Percentiles rank a stretch among this genome's conserved stretches.
Evolutionary conservation across 2,329 filamentous ascomycete species (phyloP).

Genomic region (Laburnicola sp.): DNA sequence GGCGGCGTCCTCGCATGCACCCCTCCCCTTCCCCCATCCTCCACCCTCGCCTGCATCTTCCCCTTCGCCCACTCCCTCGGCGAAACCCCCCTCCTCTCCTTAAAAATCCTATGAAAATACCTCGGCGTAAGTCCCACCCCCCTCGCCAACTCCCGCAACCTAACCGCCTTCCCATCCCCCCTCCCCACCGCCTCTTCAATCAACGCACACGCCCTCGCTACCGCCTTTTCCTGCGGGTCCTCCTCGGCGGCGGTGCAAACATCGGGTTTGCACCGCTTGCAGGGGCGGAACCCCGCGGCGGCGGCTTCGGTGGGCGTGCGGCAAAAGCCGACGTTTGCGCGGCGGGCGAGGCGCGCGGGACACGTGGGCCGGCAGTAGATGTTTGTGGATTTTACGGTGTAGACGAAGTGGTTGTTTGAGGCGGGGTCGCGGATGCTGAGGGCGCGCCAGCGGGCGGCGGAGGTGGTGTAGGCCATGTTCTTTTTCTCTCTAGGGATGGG

Average conservation of each 20-base stretch:
- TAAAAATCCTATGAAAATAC: slow-evolving; percentile 64
- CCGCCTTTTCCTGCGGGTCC: slow-evolving; percentile 51
- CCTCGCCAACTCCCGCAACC: slow-evolving; percentile 54
- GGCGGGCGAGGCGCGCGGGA: slow-evolving; percentile 60
- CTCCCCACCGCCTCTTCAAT: slow-evolving; percentile 31
- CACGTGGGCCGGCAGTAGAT: slow-evolving; percentile 67
- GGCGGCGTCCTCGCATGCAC: background rate
- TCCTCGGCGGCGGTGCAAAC: slow-evolving; percentile 25
- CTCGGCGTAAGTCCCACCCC: slow-evolving; percentile 59
- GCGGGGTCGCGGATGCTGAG: slow-evolving; percentile 50
- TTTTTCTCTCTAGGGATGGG: too few relatives aligned
- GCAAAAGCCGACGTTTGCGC: slow-evolving; percentile 62
- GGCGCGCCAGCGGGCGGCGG: slow-evolving; percentile 45
- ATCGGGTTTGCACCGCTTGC: slow-evolving; percentile 61
- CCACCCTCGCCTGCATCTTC: slow-evolving; percentile 14
- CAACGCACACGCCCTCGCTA: slow-evolving; percentile 44
- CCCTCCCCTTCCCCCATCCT: slow-evolving; percentile 15
- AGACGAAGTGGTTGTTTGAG: slow-evolving; percentile 55
- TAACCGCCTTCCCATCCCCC: slow-evolving; percentile 29
- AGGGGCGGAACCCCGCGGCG: slow-evolving; percentile 57
- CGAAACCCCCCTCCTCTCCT: slow-evolving; percentile 57
- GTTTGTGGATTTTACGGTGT: slow-evolving; percentile 59
- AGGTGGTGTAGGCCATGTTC: slow-evolving; percentile 37
- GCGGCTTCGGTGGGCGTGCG: slow-evolving; percentile 52
- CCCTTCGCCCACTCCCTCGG: slow-evolving; percentile 50